Evolutionary conservation across 805 yeast species (phyloP), one percentile per base, ranked within the genome.

Genomic region (Starmerella cellae): DNA sequence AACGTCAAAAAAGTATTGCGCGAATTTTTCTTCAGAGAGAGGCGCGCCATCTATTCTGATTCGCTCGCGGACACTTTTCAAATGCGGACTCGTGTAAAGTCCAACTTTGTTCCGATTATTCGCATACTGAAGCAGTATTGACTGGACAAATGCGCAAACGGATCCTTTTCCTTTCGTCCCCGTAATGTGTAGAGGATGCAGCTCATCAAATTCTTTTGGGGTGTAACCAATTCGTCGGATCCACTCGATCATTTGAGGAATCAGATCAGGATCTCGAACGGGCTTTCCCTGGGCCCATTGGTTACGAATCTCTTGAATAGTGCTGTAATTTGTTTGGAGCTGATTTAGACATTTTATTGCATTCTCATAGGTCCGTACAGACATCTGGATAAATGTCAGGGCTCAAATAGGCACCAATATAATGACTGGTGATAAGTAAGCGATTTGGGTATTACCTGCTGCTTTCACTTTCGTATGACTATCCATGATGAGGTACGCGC

Each of bases 81-180:
- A 70, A 62, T 91, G 99, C 1, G 99, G 99, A 1, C 95, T 83
- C 1, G 97, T 87, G 58, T 82, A 91, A n/a, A 91, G 68, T 0
- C 98, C 99, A 39, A 87, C 71, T 59, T 82, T 83, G 46, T 59
- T 48, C 22, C 61, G 64, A 6, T 37, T 16, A 10, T 26, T 20
- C 5, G 4, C 32, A 54, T 83, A 83, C 56, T 83, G 83, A 6
- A 62, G 56, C 47, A 93, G 61, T 31, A 93, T 83, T 2, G 91
- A 75, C 54, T 82, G 82, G 2, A 85, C 74, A 57, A 91, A 91
- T 0, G 98, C 95, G 61, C 96, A 88, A 0, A 97, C 88, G 0
- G 96, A 85, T 1, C 99, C 99, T 63, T 91, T 91, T 13, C 99
- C 99, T 60, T 91, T 91, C 1, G 99, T 91, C 18, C 99, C 99